Evolutionary conservation across 495 filamentous ascomycete genomes (phyloP).

Genomic region (Aspergillus indologenus): DNA sequence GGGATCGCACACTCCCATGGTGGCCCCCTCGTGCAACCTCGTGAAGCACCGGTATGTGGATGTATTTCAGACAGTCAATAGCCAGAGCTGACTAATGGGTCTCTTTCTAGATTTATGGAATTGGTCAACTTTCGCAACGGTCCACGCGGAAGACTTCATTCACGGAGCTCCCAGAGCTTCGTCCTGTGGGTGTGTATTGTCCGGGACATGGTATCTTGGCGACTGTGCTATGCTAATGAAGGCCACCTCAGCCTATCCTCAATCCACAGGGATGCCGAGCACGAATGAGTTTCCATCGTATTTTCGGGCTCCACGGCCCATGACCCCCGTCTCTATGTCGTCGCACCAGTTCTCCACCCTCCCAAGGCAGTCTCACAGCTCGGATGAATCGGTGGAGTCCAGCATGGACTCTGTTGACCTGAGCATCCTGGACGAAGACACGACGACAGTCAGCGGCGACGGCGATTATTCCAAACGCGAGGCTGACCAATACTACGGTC

Average conservation of each 20-base stretch:
- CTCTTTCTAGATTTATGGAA: conserved; percentile 13
- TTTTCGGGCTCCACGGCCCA: conserved; percentile 4
- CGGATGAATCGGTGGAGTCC: background rate
- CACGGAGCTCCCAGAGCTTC: conserved; percentile 12
- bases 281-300: conserved; percentile 1
- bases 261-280: background rate
- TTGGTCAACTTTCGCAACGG: conserved; percentile 14
- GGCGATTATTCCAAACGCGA: conserved; percentile 17
- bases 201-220: background rate
- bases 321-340: background rate
- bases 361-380: background rate
- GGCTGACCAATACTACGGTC: conserved; percentile 14
- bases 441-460: background rate
- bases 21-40: background rate
- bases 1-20: background rate
- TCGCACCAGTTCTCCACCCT: background rate
- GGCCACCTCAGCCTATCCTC: background rate
- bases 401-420: conserved; percentile 7
- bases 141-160: conserved; percentile 15
- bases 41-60: conserved; percentile 8
- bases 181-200: background rate
- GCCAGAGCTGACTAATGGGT: background rate
- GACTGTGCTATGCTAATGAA: background rate
- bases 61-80: background rate
- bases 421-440: background rate